phyloP scores from a whole-genome alignment of 225 moss, liverwort and hornwort species.

The Sphagnum contortum region DNA sequence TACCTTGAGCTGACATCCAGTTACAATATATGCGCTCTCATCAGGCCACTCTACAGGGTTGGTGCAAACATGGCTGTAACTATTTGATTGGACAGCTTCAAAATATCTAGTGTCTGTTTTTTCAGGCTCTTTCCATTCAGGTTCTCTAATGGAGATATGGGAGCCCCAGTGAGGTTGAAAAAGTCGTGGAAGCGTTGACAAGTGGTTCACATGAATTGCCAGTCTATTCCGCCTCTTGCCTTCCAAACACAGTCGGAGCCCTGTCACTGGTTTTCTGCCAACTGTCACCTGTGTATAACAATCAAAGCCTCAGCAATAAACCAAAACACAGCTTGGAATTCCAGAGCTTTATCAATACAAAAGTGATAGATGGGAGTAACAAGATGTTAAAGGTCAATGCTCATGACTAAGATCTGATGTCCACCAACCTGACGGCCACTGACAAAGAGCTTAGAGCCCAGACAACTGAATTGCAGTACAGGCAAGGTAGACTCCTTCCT shows the following conservation, averaged over 20 bases:
- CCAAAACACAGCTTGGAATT: no score
- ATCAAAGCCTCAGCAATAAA: no score
- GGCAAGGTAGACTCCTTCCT: slow-evolving; percentile 60
- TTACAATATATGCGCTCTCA: slow-evolving; percentile 68
- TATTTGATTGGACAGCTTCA: slow-evolving; percentile 79
- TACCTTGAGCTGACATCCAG: slow-evolving; percentile 74
- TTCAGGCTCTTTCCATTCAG: slow-evolving; percentile 72
- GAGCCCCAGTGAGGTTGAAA: slow-evolving; percentile 70
- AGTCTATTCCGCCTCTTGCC: slow-evolving; percentile 71
- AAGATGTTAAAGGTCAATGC: no score
- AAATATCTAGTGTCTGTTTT: slow-evolving; percentile 80
- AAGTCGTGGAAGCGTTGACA: slow-evolving; percentile 57
- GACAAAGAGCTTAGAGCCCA: slow-evolving; percentile 81
- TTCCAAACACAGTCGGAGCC: slow-evolving; percentile 73
- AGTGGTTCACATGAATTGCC: slow-evolving; percentile 75
- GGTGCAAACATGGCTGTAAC: slow-evolving; percentile 77
- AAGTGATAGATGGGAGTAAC: no score
- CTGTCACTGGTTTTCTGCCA: slow-evolving; percentile 73
- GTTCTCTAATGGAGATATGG: slow-evolving; percentile 54
- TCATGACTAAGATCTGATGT: no score
- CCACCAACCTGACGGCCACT: slow-evolving; percentile 62
- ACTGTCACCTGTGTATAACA: slow-evolving; percentile 45
- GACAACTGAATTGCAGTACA: slow-evolving; percentile 68
- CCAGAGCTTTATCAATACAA: no score
- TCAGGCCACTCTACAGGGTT: slow-evolving; percentile 64